A percentile compares a stretch with the other conserved stretches of the same genome.
Evolutionary conservation across 139 green algal species (phyloP).

Genomic region (Coelastrella sp.): DNA sequence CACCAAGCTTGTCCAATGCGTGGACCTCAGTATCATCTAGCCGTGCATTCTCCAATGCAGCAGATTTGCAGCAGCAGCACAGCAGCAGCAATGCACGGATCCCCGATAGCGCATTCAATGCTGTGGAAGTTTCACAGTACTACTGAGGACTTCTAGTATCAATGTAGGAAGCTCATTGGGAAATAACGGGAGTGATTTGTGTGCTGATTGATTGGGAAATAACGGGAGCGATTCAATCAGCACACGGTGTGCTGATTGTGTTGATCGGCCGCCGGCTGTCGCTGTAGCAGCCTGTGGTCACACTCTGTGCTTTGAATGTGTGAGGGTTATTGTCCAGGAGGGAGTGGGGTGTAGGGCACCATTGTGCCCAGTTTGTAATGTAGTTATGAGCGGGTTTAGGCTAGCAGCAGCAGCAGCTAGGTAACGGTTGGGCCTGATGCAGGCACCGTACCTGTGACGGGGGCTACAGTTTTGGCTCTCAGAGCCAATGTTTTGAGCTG

Average conservation of each 20-base stretch:
- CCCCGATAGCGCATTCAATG: no score
- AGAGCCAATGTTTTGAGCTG: no score
- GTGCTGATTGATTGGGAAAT: no score
- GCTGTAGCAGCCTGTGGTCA: background rate
- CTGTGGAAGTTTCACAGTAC: background rate
- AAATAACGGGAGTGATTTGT: no score
- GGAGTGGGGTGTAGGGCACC: no score
- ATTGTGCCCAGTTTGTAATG: no score
- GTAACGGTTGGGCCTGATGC: no score
- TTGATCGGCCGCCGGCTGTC: background rate
- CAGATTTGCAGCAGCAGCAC: background rate
- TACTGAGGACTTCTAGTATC: background rate
- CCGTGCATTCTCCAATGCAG: background rate
- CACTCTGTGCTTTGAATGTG: background rate
- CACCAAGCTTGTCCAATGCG: no score
- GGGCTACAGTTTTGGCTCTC: no score
- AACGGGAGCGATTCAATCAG: no score
- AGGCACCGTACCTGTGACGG: no score
- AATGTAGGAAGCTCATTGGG: background rate
- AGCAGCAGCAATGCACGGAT: background rate
- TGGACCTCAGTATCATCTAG: background rate
- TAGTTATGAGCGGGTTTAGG: background rate
- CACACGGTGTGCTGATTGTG: conserved; percentile 1
- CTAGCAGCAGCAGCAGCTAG: background rate
- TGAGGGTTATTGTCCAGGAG: background rate